Percentiles rank a stretch among this genome's conserved stretches.
These are phyloP conservation scores for Eimeria acervulina DNA, from an alignment of 169 alveolate species.

Conservation along the genomic window DNA sequence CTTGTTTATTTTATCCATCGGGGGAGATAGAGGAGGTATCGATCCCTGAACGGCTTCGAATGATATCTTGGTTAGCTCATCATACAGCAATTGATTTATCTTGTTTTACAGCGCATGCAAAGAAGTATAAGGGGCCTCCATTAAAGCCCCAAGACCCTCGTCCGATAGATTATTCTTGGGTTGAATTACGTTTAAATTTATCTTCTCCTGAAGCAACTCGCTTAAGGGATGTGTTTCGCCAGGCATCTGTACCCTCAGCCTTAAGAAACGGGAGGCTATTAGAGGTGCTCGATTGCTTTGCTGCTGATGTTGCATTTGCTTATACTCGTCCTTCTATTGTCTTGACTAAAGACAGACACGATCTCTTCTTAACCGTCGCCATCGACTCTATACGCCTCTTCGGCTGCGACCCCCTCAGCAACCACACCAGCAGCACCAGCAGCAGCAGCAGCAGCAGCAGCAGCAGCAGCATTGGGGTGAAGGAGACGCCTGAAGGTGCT, in stretches of 20 bases:
- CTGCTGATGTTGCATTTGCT: conserved; percentile 81
- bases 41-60: neutral
- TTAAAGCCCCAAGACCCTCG: neutral
- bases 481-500: too few species aligned
- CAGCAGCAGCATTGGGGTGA: conserved; percentile 8
- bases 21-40: neutral
- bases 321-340: conserved; percentile 38
- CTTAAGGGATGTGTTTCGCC: conserved; percentile 79
- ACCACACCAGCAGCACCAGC: neutral
- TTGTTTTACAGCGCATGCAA: neutral
- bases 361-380: conserved; percentile 71
- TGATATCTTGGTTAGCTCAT: neutral
- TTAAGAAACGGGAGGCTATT: conserved; percentile 82
- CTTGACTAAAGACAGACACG: neutral
- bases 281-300: conserved; percentile 81
- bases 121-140: too few species aligned
- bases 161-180: conserved; percentile 17
- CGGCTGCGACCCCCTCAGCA: neutral
- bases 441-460: conserved; percentile 50
- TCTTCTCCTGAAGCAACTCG: neutral
- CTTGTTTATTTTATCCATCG: neutral
- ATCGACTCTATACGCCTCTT: conserved; percentile 70
- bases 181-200: neutral
- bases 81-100: neutral
- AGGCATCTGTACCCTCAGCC: conserved; percentile 24